Percentiles rank a stretch among this genome's conserved stretches.
Conservation (phyloP, 1,284 basidiomycete genomes). For the Bondarzewia mesenterica region DNA sequence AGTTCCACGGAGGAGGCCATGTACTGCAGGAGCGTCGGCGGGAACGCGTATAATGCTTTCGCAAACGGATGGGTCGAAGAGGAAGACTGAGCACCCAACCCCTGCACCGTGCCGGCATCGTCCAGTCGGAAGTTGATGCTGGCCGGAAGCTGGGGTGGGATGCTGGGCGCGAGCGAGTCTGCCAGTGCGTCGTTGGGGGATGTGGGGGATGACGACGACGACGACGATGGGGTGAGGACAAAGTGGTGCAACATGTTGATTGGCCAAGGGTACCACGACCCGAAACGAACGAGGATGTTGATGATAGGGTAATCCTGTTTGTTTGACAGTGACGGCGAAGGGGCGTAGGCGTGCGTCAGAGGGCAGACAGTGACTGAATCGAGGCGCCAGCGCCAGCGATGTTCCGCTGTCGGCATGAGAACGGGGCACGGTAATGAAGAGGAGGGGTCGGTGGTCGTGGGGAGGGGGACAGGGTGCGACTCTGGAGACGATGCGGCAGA, state of each 20-base stretch:
- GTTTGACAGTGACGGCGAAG: conserved; percentile 8
- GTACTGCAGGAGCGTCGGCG: conserved; percentile 20
- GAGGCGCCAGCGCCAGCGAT: conserved; percentile 47
- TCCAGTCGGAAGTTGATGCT: background rate
- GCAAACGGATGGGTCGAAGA: background rate
- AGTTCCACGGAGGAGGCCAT: conserved; percentile 52
- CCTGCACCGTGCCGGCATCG: background rate
- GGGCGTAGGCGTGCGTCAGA: conserved; percentile 14
- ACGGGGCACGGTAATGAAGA: conserved; percentile 12
- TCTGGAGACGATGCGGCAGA: conserved; percentile 6
- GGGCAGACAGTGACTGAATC: conserved; percentile 38
- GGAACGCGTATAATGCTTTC: conserved; percentile 22
- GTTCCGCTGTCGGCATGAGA: conserved; percentile 34
- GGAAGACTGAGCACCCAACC: background rate
- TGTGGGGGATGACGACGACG: background rate
- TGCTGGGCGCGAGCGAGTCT: background rate
- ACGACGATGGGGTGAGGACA: conserved; percentile 35
- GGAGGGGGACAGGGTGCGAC: background rate
- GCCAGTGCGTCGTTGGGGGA: background rate
- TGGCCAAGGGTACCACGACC: conserved; percentile 57
- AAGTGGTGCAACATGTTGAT: conserved; percentile 60
- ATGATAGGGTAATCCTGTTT: conserved; percentile 27
- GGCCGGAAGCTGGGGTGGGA: background rate
- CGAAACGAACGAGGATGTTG: conserved; percentile 50
- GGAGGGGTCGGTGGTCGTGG: background rate